phyloP scores from a whole-genome alignment of 768 basidiomycete genomes.

The Rubroboletus satanas region DNA sequence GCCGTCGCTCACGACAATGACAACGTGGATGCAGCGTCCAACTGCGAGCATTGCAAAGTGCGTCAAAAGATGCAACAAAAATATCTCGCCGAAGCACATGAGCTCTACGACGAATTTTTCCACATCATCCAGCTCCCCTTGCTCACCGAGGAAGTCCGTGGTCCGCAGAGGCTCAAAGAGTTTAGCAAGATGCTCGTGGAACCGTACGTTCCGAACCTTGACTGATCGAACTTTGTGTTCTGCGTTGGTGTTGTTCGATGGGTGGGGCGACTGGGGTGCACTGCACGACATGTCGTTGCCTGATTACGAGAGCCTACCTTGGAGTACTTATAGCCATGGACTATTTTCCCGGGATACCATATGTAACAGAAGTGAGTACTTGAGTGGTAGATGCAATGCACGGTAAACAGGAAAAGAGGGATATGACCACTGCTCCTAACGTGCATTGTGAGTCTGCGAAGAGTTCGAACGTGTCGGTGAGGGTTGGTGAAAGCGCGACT shows the following conservation, averaged over 20 bases:
- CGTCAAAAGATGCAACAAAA: constrained; percentile 98
- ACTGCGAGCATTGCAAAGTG: constrained; percentile 93
- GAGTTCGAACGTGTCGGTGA: too few relatives aligned
- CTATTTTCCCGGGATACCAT: constrained; percentile 17
- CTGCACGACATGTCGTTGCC: background rate
- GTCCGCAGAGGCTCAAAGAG: constrained; percentile 87
- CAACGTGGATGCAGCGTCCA: constrained; percentile 54
- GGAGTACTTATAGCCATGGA: constrained; percentile 4
- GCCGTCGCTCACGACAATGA: background rate
- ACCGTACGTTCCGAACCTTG: constrained; percentile 57
- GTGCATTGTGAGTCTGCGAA: too few relatives aligned
- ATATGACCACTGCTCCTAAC: too few relatives aligned
- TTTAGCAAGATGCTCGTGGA: constrained; percentile 90
- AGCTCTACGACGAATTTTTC: constrained; percentile 97
- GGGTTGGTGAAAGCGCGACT: too few relatives aligned
- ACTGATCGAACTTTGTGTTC: constrained; percentile 9
- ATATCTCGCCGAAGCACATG: constrained; percentile 93
- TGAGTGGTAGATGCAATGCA: background rate
- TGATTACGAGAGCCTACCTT: background rate
- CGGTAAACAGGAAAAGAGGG: background rate
- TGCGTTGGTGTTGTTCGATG: background rate
- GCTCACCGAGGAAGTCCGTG: constrained; percentile 94
- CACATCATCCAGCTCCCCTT: constrained; percentile 92
- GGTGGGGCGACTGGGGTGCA: background rate
- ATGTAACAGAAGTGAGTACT: background rate